Evolutionary conservation across 2,329 filamentous ascomycete genomes (phyloP).

Genomic region (Aspergillus hortae): DNA sequence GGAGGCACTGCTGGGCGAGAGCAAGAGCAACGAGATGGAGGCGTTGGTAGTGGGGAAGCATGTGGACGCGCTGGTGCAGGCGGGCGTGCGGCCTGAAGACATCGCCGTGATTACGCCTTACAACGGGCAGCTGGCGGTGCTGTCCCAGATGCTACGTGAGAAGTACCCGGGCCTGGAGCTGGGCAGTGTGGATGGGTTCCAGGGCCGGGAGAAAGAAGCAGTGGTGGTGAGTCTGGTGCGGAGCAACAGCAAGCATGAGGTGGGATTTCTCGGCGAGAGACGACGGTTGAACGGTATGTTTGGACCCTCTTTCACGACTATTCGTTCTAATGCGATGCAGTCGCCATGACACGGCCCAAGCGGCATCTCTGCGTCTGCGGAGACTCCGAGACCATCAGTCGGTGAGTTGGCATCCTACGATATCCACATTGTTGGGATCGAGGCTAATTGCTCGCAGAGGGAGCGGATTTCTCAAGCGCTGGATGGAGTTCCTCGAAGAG

Average conservation of each 20-base stretch:
- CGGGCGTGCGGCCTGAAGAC: constrained; percentile 76
- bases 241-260: constrained; percentile 81
- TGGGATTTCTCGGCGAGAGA: constrained; percentile 91
- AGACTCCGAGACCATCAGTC: constrained; percentile 87
- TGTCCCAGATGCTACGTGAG: constrained; percentile 74
- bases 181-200: constrained; percentile 96
- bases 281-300: constrained; percentile 80
- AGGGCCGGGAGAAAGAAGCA: constrained; percentile 94
- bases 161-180: constrained; percentile 80
- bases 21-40: constrained; percentile 91
- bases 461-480: constrained; percentile 77
- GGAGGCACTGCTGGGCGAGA: constrained; percentile 60
- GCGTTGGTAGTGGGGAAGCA: constrained; percentile 76
- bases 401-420: constrained; percentile 56
- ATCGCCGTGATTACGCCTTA: constrained; percentile 95
- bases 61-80: constrained; percentile 69
- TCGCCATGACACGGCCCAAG: constrained; percentile 94
- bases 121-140: constrained; percentile 82
- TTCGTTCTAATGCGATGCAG: constrained; percentile 44
- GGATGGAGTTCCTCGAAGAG: constrained; percentile 91
- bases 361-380: constrained; percentile 87
- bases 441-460: constrained; percentile 55
- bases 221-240: constrained; percentile 91
- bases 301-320: neutral
- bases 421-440: neutral